Conservation (phyloP, 2,329 filamentous ascomycete species). For the Bipolaris cookei region DNA sequence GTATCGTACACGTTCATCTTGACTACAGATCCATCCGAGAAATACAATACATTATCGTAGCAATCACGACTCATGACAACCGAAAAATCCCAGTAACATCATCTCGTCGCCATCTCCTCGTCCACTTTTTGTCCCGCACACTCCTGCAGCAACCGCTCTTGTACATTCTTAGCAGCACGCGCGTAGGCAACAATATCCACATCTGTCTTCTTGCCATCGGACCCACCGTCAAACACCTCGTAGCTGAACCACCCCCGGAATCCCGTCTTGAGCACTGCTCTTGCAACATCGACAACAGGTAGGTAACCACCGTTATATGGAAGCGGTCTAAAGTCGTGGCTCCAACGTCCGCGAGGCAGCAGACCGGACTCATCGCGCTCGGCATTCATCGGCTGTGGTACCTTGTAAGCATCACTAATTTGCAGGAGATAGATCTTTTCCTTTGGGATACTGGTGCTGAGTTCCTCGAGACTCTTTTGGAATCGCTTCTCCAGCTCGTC, state of each 20-base stretch:
- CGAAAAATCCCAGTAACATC: not conserved
- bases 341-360: constrained; percentile 71
- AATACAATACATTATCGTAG: not conserved
- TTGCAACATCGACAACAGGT: constrained; percentile 68
- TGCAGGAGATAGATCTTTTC: constrained; percentile 78
- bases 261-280: constrained; percentile 70
- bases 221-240: constrained; percentile 71
- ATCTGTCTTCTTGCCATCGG: constrained; percentile 60
- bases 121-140: constrained; percentile 33
- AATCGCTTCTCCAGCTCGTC: constrained; percentile 61
- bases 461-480: constrained; percentile 60
- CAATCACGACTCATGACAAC: no score
- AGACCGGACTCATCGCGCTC: constrained; percentile 60
- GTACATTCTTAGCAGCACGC: constrained; percentile 58
- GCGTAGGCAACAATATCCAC: constrained; percentile 60
- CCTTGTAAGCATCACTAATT: constrained; percentile 75
- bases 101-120: constrained; percentile 22
- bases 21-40: not conserved
- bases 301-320: constrained; percentile 75
- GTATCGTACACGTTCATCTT: not conserved
- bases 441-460: constrained; percentile 63
- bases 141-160: constrained; percentile 49
- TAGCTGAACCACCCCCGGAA: constrained; percentile 71
- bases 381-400: constrained; percentile 61
- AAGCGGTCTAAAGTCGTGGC: constrained; percentile 71